Evolutionary conservation across 2,329 filamentous ascomycete genomes (phyloP).

Genomic region (Rutstroemia sp.): DNA sequence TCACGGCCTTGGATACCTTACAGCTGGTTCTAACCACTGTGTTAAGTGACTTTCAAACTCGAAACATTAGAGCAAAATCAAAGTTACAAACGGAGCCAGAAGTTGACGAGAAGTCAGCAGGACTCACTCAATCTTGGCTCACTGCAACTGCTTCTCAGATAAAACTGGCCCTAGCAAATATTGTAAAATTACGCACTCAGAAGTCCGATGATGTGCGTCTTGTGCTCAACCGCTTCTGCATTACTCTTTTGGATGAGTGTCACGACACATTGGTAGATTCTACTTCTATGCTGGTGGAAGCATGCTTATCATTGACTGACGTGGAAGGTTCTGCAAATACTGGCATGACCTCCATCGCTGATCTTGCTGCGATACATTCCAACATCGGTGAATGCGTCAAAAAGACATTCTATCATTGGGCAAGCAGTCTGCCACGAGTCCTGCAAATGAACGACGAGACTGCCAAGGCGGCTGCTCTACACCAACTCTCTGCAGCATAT

Average conservation of each 20-base stretch:
- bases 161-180: slow-evolving; percentile 70
- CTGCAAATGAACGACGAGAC: slow-evolving; percentile 81
- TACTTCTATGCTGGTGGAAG: slow-evolving; percentile 68
- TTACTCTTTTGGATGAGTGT: slow-evolving; percentile 72
- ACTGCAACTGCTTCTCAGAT: slow-evolving; percentile 74
- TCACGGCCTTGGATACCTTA: slow-evolving; percentile 52
- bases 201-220: slow-evolving; percentile 60
- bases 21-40: slow-evolving; percentile 46
- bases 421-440: slow-evolving; percentile 68
- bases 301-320: slow-evolving; percentile 61
- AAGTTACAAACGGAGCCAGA: slow-evolving; percentile 20
- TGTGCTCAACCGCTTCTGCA: slow-evolving; percentile 63
- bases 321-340: slow-evolving; percentile 33
- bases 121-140: slow-evolving; percentile 54
- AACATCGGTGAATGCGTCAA: slow-evolving; percentile 59
- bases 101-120: slow-evolving; percentile 32
- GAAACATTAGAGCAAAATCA: slow-evolving; percentile 28
- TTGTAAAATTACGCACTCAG: slow-evolving; percentile 69
- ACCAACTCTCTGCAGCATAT: slow-evolving; percentile 69
- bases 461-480: slow-evolving; percentile 64
- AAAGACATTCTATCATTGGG: slow-evolving; percentile 70
- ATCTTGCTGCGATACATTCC: slow-evolving; percentile 55
- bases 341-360: slow-evolving; percentile 42
- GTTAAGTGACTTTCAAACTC: slow-evolving; percentile 49
- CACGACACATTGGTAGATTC: slow-evolving; percentile 64